Evolutionary conservation across 352 stramenopile species (phyloP).

Genomic region (Phytophthora podocarpi): DNA sequence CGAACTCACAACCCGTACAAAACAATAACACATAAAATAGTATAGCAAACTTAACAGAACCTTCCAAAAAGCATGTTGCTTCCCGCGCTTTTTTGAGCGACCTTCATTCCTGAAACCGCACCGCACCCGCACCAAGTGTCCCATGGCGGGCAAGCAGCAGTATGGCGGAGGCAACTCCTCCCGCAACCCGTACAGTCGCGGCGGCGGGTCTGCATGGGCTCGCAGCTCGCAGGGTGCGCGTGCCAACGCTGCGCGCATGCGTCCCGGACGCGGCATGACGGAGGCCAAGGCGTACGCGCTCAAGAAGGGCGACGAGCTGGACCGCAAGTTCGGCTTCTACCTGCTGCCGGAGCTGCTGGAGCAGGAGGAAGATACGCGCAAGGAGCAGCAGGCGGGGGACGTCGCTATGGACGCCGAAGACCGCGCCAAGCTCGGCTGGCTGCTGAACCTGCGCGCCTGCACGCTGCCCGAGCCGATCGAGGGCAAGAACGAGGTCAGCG

Average conservation of each 20-base stretch:
- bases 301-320: conserved; percentile 67
- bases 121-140: conserved; percentile 1
- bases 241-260: conserved; percentile 50
- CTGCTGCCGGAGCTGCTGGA: conserved; percentile 66
- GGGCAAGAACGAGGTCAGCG: conserved; percentile 84
- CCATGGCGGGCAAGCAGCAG: conserved; percentile 21
- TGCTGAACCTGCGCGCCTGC: conserved; percentile 71
- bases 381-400: conserved; percentile 21
- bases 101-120: conserved; percentile 28
- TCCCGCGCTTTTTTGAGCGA: conserved; percentile 22
- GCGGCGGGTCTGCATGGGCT: conserved; percentile 63
- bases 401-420: not conserved
- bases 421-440: conserved; percentile 61
- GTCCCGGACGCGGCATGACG: conserved; percentile 55
- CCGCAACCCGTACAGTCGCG: conserved; percentile 52
- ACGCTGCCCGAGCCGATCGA: conserved; percentile 61
- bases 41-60: too few relatives aligned
- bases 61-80: too few relatives aligned
- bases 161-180: conserved; percentile 12
- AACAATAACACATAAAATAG: too few relatives aligned
- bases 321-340: conserved; percentile 72
- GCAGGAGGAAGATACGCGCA: conserved; percentile 42
- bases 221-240: conserved; percentile 76
- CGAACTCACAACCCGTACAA: too few relatives aligned
- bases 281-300: conserved; percentile 65